phyloP scores from a whole-genome alignment of 2,329 filamentous ascomycete species.

The Paecilomyces sp. region DNA sequence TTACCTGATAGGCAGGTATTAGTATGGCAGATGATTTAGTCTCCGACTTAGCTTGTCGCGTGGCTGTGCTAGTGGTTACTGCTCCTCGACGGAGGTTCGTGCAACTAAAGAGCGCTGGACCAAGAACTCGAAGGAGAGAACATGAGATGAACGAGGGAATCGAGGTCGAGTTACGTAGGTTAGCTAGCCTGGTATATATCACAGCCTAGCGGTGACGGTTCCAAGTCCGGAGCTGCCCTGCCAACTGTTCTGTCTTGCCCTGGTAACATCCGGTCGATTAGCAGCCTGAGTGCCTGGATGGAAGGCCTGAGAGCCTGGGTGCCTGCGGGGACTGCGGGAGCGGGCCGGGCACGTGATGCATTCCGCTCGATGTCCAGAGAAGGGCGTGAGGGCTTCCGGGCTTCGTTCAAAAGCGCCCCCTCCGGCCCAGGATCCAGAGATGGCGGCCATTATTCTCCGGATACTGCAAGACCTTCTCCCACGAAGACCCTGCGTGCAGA shows the following conservation, averaged over 20 bases:
- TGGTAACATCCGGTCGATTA: not conserved
- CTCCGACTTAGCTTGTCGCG: not conserved
- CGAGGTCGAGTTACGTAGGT: not conserved
- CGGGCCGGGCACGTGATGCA: not conserved
- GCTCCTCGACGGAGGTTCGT: not conserved
- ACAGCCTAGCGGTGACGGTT: not conserved
- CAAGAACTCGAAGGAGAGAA: not conserved
- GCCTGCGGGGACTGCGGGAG: not conserved
- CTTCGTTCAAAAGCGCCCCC: not conserved
- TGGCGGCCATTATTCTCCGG: not conserved
- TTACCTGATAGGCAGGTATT: not conserved
- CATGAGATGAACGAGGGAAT: not conserved
- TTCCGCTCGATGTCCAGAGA: not conserved
- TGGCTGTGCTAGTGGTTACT: not conserved
- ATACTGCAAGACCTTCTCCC: not conserved
- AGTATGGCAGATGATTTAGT: not conserved
- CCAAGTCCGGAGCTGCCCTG: not conserved
- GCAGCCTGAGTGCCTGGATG: too few relatives aligned
- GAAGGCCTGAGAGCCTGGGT: not conserved
- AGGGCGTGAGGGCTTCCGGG: not conserved
- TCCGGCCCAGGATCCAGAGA: not conserved
- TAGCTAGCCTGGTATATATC: not conserved
- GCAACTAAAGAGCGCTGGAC: not conserved
- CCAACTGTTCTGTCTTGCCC: not conserved
- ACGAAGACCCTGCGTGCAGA: not conserved